Conservation (phyloP, 1,139 yeast genomes). For the Yamadazyma mexicana region DNA sequence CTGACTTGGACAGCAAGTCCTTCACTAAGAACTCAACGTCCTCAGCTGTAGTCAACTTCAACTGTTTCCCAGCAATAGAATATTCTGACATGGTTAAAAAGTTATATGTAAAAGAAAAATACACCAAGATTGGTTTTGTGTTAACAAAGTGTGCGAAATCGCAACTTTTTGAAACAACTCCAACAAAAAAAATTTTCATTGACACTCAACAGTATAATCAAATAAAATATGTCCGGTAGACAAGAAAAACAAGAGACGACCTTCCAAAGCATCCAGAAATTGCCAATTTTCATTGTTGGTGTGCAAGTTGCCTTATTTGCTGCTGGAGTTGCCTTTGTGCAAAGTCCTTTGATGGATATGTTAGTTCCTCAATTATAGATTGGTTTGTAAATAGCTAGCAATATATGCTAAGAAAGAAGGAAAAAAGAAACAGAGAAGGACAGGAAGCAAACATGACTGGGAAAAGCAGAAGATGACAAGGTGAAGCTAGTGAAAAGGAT, state of each 20-base stretch:
- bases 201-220: background rate
- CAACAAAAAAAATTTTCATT: conserved; percentile 1
- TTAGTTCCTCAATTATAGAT: conserved; percentile 68
- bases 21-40: conserved; percentile 52
- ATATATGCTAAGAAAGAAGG: background rate
- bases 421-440: background rate
- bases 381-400: conserved; percentile 3
- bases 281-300: conserved; percentile 65
- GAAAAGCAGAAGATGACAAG: background rate
- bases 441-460: background rate
- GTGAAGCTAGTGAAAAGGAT: too few species aligned
- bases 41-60: conserved; percentile 70
- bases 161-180: background rate
- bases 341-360: conserved; percentile 78
- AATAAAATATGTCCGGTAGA: conserved; percentile 8
- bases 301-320: conserved; percentile 64
- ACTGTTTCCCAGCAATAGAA: conserved; percentile 74
- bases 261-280: conserved; percentile 53
- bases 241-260: conserved; percentile 34
- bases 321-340: conserved; percentile 73
- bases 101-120: too few species aligned
- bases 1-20: conserved; percentile 13
- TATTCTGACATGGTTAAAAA: conserved; percentile 22
- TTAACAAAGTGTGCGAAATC: background rate
- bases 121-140: too few species aligned